Base-by-base conservation (phyloP, 345 rosid genomes). In the Salix brachista region DNA sequence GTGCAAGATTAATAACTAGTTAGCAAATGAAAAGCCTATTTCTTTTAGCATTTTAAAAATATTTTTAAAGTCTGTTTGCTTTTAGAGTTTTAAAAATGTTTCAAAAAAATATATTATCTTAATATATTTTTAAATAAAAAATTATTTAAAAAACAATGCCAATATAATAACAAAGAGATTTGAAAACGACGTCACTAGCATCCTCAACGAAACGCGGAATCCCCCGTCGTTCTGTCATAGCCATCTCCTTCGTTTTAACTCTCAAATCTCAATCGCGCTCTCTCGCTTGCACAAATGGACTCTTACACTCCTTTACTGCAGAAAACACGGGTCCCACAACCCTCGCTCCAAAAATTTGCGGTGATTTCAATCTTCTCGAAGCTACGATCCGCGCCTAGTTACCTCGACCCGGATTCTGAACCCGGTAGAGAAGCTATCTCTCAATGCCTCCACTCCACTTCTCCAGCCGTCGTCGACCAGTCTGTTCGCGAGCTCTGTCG, bases 401-500 rank as follows among this genome's bases (percentile, higher is more conserved):
- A 69, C 75, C 80, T 87, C 5, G 89, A 82, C 34, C 81, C 92
- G 52, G 92, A 90, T 14, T 90, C 97, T 12, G 90, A 74, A 11
- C 81, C 91, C 11, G 98, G 91, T 34, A 77, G 89, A 75, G 81
- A 91, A 46, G 92, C 92, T 44, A 86, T 94, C 77, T 60, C 95
- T 34, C 87, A 81, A 71, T 94, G 98, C 82, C 88, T 94, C 48
- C 83, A 69, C 65, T 91, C 97, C 54, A 14, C 83, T 6, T 90
- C 92, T 13, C 75, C 87, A 39, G 84, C 95, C 42, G 97, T 94
- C 46, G 94, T 88, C 77, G 98, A 94, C 83, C 97, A 94, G 76
- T 81, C 97, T 18, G 95, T 90, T 80, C 94, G 94, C 72, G 98
- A 94, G 88, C 83, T 92, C 56, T 94, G 97, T 83, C 90, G 91